A percentile compares a stretch with the other conserved stretches of the same genome.
phyloP scores from a whole-genome alignment of 345 rosid genomes.

The Brassica carinata region DNA sequence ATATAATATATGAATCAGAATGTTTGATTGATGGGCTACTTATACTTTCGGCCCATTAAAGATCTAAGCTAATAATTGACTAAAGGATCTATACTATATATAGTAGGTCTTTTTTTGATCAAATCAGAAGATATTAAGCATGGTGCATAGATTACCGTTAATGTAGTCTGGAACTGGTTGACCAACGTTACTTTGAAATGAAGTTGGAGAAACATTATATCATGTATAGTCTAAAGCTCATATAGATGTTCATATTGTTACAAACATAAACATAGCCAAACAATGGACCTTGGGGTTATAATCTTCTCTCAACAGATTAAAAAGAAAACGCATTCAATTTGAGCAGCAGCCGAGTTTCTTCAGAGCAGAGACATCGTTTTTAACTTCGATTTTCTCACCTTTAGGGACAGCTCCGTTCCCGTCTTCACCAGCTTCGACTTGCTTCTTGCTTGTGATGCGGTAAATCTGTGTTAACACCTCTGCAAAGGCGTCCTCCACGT shows the following conservation, averaged over 20 bases:
- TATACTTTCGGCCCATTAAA: slow-evolving; percentile 7
- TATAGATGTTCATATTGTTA: slow-evolving; percentile 31
- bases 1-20: neutral
- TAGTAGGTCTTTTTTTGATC: too few relatives aligned
- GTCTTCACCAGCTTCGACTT: slow-evolving; percentile 56
- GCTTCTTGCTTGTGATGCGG: slow-evolving; percentile 58
- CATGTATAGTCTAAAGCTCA: slow-evolving; percentile 32
- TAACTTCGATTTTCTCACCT: slow-evolving; percentile 64
- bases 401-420: slow-evolving; percentile 46
- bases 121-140: too few relatives aligned
- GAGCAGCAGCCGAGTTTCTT: slow-evolving; percentile 72
- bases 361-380: slow-evolving; percentile 63
- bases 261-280: slow-evolving; percentile 18
- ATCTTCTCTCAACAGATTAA: slow-evolving; percentile 1
- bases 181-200: neutral
- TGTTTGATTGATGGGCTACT: slow-evolving; percentile 3
- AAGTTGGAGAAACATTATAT: slow-evolving; percentile 23
- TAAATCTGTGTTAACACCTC: slow-evolving; percentile 64
- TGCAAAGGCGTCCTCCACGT: neutral
- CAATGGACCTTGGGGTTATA: slow-evolving; percentile 33
- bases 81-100: too few relatives aligned
- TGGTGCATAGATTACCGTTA: too few relatives aligned
- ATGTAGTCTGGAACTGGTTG: neutral
- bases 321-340: slow-evolving; percentile 4
- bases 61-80: neutral